Conservation (phyloP, 768 basidiomycete species). For the Flagelloscypha sp. region DNA sequence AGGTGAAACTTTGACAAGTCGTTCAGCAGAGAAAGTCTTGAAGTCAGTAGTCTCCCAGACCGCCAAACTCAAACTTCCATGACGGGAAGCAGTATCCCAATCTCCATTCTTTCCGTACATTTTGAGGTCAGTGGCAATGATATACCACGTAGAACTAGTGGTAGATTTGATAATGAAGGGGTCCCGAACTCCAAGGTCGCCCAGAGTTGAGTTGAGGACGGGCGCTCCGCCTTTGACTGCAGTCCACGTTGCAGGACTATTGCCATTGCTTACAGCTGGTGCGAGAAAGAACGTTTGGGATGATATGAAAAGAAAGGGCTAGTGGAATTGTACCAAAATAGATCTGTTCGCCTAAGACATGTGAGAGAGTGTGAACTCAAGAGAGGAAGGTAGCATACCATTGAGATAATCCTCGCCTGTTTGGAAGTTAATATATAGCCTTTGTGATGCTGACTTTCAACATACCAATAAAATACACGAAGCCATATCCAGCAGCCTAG, state of each 20-base stretch:
- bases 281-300: too few relatives aligned
- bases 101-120: conserved; percentile 11
- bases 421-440: too few relatives aligned
- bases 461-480: conserved; percentile 9
- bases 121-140: conserved; percentile 14
- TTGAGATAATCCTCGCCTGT: conserved; percentile 6
- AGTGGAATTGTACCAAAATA: conserved; percentile 5
- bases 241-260: conserved; percentile 5
- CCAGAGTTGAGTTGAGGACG: conserved; percentile 13
- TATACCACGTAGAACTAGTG: conserved; percentile 11
- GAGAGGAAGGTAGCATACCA: conserved; percentile 1
- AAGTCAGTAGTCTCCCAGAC: conserved; percentile 14
- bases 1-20: conserved; percentile 13
- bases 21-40: conserved; percentile 11
- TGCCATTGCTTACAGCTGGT: conserved; percentile 9
- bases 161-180: conserved; percentile 14
- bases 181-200: conserved; percentile 12
- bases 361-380: too few relatives aligned
- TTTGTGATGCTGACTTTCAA: too few relatives aligned
- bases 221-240: conserved; percentile 11
- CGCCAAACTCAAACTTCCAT: conserved; percentile 11
- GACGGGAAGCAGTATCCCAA: conserved; percentile 10
- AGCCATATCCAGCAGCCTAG: conserved; percentile 8
- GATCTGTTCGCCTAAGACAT: conserved; percentile 5
- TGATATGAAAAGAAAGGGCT: too few relatives aligned